A percentile compares a stretch with the other conserved stretches of the same genome.
Evolutionary conservation across 2,329 filamentous ascomycete genomes (phyloP).

Genomic region (Herpomyces periplanetae): DNA sequence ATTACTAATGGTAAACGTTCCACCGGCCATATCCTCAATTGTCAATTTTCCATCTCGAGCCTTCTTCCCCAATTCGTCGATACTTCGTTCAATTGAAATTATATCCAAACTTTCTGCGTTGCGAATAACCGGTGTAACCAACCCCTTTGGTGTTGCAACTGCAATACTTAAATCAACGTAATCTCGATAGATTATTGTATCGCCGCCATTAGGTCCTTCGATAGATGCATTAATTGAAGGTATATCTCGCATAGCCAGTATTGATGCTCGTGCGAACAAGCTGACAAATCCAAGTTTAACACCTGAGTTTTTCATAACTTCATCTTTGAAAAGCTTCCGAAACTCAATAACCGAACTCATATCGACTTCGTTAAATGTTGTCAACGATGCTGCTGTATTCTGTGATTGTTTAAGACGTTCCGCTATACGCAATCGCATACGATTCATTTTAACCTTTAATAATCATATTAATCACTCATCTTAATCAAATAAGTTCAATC

Average conservation of each 20-base stretch:
- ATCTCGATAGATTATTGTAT: conserved; percentile 91
- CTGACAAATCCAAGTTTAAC: conserved; percentile 99
- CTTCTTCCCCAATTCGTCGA: conserved; percentile 86
- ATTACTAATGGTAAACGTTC: conserved; percentile 92
- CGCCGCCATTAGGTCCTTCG: conserved; percentile 66
- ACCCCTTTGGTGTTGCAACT: conserved; percentile 80
- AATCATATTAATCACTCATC: conserved; percentile 3
- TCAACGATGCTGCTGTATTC: conserved; percentile 83
- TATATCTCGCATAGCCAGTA: conserved; percentile 77
- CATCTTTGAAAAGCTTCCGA: conserved; percentile 86
- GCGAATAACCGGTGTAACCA: conserved; percentile 80
- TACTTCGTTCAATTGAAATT: conserved; percentile 52
- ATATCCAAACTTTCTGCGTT: conserved; percentile 67
- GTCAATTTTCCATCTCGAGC: conserved; percentile 84
- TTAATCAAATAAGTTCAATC: no score
- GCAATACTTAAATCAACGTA: conserved; percentile 94
- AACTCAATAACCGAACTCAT: conserved; percentile 96
- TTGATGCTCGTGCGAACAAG: conserved; percentile 59
- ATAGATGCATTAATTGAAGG: conserved; percentile 86
- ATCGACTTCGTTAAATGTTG: conserved; percentile 96
- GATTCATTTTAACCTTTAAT: conserved; percentile 90
- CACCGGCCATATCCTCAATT: conserved; percentile 95
- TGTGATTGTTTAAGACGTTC: conserved; percentile 97
- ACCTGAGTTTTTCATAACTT: conserved; percentile 70
- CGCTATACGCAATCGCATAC: conserved; percentile 84